Conservation (phyloP, 2,329 filamentous ascomycete genomes). For the Alternaria arbusti region DNA sequence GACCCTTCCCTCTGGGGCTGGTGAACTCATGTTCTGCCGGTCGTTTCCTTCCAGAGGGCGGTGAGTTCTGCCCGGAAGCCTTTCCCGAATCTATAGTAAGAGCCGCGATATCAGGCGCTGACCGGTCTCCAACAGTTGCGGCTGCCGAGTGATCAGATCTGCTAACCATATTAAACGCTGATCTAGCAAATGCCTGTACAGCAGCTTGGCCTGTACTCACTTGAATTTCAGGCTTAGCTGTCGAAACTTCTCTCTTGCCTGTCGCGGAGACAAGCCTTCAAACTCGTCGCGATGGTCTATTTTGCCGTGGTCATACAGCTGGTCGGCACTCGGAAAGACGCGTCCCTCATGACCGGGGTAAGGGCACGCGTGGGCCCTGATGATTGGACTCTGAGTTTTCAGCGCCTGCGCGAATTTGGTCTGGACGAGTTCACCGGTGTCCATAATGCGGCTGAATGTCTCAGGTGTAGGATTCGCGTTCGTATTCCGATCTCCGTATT, state of each 20-base stretch:
- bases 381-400: constrained; percentile 29
- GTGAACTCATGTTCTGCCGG: constrained; percentile 36
- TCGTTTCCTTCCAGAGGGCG: constrained; percentile 35
- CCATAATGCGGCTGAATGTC: constrained; percentile 19
- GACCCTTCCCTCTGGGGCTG: constrained; percentile 33
- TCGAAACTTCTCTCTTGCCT: constrained; percentile 31
- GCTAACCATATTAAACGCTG: constrained; percentile 17
- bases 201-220: constrained; percentile 8
- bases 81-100: constrained; percentile 34
- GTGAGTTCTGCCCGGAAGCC: constrained; percentile 28
- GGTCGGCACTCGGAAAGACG: constrained; percentile 36
- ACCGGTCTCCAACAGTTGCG: constrained; percentile 34
- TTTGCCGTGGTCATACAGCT: constrained; percentile 35
- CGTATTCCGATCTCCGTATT: not conserved
- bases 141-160: constrained; percentile 32
- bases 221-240: constrained; percentile 30
- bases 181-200: not conserved
- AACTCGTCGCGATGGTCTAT: constrained; percentile 34
- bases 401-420: constrained; percentile 35
- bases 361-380: constrained; percentile 36
- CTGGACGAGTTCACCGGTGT: constrained; percentile 25
- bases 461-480: constrained; percentile 1
- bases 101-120: constrained; percentile 38
- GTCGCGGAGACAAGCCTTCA: constrained; percentile 19
- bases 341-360: constrained; percentile 34